Conservation (phyloP, 257 asterid genomes). For the Ligustrum vulgare region DNA sequence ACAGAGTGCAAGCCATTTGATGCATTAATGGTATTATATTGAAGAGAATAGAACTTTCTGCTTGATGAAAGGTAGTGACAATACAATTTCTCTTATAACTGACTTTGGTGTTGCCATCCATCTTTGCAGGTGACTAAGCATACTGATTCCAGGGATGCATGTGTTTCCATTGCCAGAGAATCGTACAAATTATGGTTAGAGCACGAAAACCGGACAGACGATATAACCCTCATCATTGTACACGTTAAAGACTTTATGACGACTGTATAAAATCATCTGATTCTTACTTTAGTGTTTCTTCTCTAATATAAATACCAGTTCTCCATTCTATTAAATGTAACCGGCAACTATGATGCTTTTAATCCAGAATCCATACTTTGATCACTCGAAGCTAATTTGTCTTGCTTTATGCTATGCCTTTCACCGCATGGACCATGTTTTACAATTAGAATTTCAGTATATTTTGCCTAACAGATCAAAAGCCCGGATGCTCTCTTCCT, state of each 20-base stretch:
- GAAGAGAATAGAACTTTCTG: background rate
- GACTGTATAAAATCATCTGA: constrained; percentile 53
- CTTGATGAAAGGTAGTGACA: background rate
- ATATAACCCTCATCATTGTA: constrained; percentile 86
- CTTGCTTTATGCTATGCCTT: background rate
- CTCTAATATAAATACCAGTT: constrained; percentile 26
- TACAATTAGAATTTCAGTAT: constrained; percentile 2
- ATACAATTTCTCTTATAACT: background rate
- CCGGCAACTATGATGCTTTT: background rate
- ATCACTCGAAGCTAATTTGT: background rate
- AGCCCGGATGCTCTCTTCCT: constrained; percentile 1
- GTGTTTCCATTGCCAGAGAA: constrained; percentile 78
- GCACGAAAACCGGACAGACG: constrained; percentile 91
- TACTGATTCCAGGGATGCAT: constrained; percentile 79
- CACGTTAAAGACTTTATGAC: constrained; percentile 58
- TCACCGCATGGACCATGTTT: background rate
- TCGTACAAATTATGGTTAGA: constrained; percentile 89
- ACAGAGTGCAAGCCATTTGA: background rate
- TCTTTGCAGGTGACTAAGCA: constrained; percentile 56
- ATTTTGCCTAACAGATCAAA: constrained; percentile 14
- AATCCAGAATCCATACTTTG: background rate
- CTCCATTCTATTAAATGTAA: background rate
- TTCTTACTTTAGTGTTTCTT: constrained; percentile 37
- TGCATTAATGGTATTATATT: constrained; percentile 2
- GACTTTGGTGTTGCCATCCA: constrained; percentile 16